Conservation (phyloP, 257 asterid species). For the Solanum medicagineum region DNA sequence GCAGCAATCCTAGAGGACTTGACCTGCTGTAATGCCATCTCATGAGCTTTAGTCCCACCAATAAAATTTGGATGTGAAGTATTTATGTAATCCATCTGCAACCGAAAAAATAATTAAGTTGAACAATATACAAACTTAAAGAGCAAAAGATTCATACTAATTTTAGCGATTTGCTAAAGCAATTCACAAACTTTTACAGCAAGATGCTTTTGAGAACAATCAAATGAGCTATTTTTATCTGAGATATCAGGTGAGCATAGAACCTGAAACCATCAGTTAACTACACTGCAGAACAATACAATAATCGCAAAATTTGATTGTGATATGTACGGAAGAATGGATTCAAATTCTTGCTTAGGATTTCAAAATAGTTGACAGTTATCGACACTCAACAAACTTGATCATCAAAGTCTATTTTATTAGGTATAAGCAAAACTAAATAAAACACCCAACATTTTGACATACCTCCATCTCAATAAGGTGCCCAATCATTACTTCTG, state of each 20-base stretch:
- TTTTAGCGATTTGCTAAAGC: neutral
- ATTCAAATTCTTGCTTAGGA: neutral
- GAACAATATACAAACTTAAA: neutral
- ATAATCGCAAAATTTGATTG: neutral
- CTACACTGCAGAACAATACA: neutral
- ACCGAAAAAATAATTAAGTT: neutral
- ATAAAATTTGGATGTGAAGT: constrained; percentile 85
- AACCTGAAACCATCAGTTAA: neutral
- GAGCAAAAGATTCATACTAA: neutral
- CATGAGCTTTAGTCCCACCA: constrained; percentile 89
- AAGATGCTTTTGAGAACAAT: neutral
- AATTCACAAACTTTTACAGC: neutral
- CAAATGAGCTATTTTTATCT: neutral
- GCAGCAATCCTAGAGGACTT: constrained; percentile 40
- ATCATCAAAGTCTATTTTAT: neutral
- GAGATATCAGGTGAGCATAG: neutral
- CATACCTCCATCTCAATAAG: constrained; percentile 86
- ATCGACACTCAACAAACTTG: neutral
- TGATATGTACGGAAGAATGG: neutral
- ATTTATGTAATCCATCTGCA: constrained; percentile 84
- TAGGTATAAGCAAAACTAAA: neutral
- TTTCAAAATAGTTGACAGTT: neutral
- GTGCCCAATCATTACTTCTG: constrained; percentile 77
- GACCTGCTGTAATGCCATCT: constrained; percentile 50
- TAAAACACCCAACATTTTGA: neutral